Base-by-base conservation (phyloP, 495 filamentous ascomycete genomes). In the Neurospora hispaniola region DNA sequence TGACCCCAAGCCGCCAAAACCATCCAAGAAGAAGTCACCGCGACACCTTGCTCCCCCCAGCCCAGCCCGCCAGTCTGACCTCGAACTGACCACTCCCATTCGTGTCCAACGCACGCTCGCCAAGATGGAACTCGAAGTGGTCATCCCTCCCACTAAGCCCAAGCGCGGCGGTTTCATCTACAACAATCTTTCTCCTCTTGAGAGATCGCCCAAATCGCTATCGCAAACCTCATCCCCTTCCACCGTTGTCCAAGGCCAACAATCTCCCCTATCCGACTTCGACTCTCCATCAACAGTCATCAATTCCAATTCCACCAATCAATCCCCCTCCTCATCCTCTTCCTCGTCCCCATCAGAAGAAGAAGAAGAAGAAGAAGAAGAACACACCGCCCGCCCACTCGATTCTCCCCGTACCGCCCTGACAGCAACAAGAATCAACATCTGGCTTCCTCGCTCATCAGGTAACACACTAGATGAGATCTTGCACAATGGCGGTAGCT, bases 321-420 rank as follows among this genome's bases (percentile, higher is more conserved):
- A 35, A 35, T 66, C 69, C 9, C 31, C 42, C 5, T 18, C 39
- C 5, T 39, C 39, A 5, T 39, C 39, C 39, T 39, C 39, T 5
- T 39, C 39, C 39, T 39, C 39, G 0, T 39, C 39, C 35, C 35
- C 35, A 4, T 38, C 35, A 39, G 39, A 39, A 1, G 39, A 39
- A 9, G 39, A 46, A 2, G 80, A 79, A 35, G n/a, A n/a, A 39
- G 39, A 39, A 1, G 39, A 39, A 9, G 39, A 46, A 2, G 80
- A 79, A 35, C 72, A 76, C n/a, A 84, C 83, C 12, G 81, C 84
- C 12, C 80, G 83, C 11, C 82, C 82, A 0, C 70, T 27, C 68
- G 73, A 43, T 18, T 48, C 42, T 2, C 69, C 18, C 0, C 72
- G 66, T 10, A 71, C 66, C 1, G 68, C 42, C 14, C 46, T 43